phyloP scores from a whole-genome alignment of 768 basidiomycete genomes.

The Cystofilobasidium bisporidii region DNA sequence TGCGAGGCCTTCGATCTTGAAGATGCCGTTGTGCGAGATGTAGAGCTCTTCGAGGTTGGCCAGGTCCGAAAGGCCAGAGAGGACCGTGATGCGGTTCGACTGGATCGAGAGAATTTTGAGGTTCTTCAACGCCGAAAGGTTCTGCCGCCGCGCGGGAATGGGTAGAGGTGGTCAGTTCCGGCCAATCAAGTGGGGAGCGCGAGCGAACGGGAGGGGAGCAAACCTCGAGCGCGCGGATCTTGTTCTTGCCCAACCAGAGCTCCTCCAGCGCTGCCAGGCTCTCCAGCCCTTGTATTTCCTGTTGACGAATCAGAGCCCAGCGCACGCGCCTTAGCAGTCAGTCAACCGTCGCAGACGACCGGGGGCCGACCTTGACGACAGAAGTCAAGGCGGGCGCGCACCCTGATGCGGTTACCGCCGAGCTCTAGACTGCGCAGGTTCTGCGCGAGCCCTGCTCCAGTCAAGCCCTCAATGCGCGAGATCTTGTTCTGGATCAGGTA shows the following conservation, averaged over 20 bases:
- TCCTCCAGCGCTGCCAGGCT: slow-evolving; percentile 74
- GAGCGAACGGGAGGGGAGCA: background rate
- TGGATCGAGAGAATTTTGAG: slow-evolving; percentile 73
- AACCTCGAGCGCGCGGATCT: slow-evolving; percentile 79
- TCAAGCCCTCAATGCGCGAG: slow-evolving; percentile 61
- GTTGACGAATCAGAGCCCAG: background rate
- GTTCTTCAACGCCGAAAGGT: slow-evolving; percentile 57
- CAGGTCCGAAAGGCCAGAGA: slow-evolving; percentile 69
- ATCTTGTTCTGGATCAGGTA: slow-evolving; percentile 98
- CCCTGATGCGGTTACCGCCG: slow-evolving; percentile 85
- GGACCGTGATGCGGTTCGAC: slow-evolving; percentile 81
- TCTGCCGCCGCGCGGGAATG: slow-evolving; percentile 43
- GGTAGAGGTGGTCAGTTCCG: too few species aligned
- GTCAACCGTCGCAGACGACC: too few species aligned
- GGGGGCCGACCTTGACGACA: too few species aligned
- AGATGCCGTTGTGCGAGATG: slow-evolving; percentile 84
- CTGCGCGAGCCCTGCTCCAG: slow-evolving; percentile 43
- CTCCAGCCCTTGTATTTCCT: slow-evolving; percentile 84
- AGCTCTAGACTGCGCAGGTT: slow-evolving; percentile 75
- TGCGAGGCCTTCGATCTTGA: slow-evolving; percentile 71
- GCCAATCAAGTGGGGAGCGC: background rate
- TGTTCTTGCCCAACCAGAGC: slow-evolving; percentile 97
- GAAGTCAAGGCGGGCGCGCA: too few species aligned
- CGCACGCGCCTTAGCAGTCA: too few species aligned
- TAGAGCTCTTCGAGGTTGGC: slow-evolving; percentile 77